Evolutionary conservation across 768 basidiomycete species (phyloP).

Genomic region (Trametes coccinea): DNA sequence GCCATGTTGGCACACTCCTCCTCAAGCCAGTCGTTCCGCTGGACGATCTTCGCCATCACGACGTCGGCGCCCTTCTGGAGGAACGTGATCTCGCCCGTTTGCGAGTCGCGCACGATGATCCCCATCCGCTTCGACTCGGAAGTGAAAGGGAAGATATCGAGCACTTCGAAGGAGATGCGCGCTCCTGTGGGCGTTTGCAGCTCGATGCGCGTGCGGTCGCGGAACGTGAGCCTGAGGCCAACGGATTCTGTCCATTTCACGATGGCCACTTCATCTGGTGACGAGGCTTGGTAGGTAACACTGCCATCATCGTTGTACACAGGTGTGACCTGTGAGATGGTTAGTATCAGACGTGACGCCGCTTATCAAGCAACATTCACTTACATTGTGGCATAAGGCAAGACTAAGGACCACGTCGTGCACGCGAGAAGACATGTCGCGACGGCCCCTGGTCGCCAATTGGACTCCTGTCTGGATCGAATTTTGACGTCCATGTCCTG

Average conservation of each 20-base stretch:
- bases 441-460: conserved; percentile 79
- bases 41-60: conserved; percentile 95
- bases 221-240: conserved; percentile 83
- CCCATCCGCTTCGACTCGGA: conserved; percentile 99
- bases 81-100: conserved; percentile 80
- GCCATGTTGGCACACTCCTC: conserved; percentile 99
- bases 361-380: conserved; percentile 26
- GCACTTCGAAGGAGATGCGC: conserved; percentile 74
- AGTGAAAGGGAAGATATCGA: conserved; percentile 97
- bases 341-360: background rate
- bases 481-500: conserved; percentile 36
- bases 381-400: conserved; percentile 93
- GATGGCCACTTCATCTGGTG: conserved; percentile 98
- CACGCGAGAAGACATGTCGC: conserved; percentile 94
- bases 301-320: conserved; percentile 92
- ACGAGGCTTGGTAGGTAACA: conserved; percentile 97
- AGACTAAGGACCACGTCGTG: conserved; percentile 91
- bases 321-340: conserved; percentile 79
- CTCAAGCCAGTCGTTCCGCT: conserved; percentile 97
- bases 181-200: conserved; percentile 70
- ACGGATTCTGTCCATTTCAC: conserved; percentile 97
- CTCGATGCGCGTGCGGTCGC: conserved; percentile 90
- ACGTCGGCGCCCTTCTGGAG: conserved; percentile 97
- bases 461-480: conserved; percentile 74
- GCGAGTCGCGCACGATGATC: conserved; percentile 83